Percentiles rank a stretch among this genome's conserved stretches.
Evolutionary conservation across 2,329 filamentous ascomycete genomes (phyloP).

Genomic region (Zymoseptoria passerinii): DNA sequence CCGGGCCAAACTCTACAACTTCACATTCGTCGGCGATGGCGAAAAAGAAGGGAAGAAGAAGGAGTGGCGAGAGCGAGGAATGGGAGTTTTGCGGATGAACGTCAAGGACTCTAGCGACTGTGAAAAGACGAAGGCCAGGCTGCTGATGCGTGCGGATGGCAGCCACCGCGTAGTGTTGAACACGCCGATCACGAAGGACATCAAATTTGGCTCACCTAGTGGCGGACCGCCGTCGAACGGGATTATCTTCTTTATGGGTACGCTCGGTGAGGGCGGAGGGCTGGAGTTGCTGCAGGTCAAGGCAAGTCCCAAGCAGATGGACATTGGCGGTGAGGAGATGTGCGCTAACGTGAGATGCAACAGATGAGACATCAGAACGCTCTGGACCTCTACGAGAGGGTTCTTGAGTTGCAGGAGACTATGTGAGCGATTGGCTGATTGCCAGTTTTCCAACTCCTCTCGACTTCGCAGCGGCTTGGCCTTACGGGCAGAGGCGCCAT

Average conservation of each 20-base stretch:
- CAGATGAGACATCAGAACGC: constrained; percentile 38
- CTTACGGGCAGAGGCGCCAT: background rate
- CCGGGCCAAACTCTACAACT: constrained; percentile 77
- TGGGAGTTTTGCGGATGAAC: constrained; percentile 79
- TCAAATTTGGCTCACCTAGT: constrained; percentile 62
- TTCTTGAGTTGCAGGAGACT: constrained; percentile 33
- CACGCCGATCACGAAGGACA: constrained; percentile 66
- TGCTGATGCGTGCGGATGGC: constrained; percentile 87
- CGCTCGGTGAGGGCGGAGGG: constrained; percentile 44
- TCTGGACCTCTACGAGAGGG: constrained; percentile 40
- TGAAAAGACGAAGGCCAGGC: constrained; percentile 52
- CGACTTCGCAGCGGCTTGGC: background rate
- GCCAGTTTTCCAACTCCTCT: background rate
- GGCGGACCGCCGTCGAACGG: constrained; percentile 61
- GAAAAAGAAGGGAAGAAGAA: constrained; percentile 33
- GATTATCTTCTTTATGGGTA: constrained; percentile 55
- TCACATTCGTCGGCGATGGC: constrained; percentile 50
- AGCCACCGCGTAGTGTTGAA: constrained; percentile 83
- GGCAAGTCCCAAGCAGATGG: constrained; percentile 34
- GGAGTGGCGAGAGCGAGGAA: constrained; percentile 84
- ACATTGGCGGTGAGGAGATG: background rate
- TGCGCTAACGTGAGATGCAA: constrained; percentile 7
- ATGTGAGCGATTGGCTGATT: constrained; percentile 24
- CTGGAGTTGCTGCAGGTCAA: constrained; percentile 49
- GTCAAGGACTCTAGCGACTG: constrained; percentile 49